These are phyloP conservation scores for Saccharomycopsis sp. DNA, from an alignment of 805 yeast genomes.

Conservation along the genomic window DNA sequence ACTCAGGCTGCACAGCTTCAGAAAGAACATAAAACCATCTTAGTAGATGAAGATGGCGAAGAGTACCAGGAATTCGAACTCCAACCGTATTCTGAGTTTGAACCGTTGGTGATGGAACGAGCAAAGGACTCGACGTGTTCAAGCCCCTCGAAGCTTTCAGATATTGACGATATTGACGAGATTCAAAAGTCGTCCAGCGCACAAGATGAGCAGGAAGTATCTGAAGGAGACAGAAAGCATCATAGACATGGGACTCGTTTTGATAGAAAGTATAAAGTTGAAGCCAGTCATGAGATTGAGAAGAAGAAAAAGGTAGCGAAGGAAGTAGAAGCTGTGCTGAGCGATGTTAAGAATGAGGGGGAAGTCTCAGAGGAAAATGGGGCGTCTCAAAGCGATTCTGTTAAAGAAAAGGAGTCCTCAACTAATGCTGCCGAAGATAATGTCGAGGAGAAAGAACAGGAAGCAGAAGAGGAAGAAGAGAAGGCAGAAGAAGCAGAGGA, in stretches of 20 bases:
- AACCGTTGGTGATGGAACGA: not conserved
- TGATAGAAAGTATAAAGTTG: not conserved
- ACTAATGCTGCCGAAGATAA: not conserved
- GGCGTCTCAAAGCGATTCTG: too few relatives aligned
- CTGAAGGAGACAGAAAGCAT: not conserved
- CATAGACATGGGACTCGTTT: not conserved
- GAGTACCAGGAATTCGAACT: constrained; percentile 15
- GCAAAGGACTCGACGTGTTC: constrained; percentile 18
- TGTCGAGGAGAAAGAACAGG: not conserved
- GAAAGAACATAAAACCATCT: not conserved
- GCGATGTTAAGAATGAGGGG: not conserved
- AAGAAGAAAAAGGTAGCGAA: constrained; percentile 2
- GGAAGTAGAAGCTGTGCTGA: not conserved
- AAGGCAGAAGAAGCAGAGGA: not conserved
- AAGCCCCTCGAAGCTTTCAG: constrained; percentile 14
- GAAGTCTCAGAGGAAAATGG: not conserved
- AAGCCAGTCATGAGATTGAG: constrained; percentile 1
- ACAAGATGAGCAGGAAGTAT: constrained; percentile 5
- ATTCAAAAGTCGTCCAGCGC: not conserved
- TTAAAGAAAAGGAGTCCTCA: not conserved
- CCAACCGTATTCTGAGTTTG: constrained; percentile 9
- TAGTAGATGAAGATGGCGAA: constrained; percentile 15
- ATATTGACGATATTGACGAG: constrained; percentile 2
- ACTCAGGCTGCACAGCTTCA: constrained; percentile 3
- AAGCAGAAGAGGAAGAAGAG: constrained; percentile 1